A percentile compares a stretch with the other conserved stretches of the same genome.
Conservation (phyloP, 441 rosid genomes). For the Brassica hybrid region DNA sequence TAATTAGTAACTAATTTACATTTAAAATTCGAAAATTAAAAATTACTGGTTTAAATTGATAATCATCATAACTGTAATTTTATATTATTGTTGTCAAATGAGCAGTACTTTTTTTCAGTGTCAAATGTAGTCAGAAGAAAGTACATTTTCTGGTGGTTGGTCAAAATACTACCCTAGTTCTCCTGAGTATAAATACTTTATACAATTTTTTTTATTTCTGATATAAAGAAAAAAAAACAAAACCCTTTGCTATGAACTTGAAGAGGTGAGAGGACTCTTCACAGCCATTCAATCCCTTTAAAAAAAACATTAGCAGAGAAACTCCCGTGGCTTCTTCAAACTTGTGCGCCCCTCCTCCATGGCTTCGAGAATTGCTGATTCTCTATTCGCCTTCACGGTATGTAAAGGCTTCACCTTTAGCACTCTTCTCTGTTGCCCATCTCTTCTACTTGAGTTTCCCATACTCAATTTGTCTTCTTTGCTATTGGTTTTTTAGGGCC, state of each 20-base stretch:
- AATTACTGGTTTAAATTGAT: neutral
- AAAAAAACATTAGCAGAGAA: constrained; percentile 7
- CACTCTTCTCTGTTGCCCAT: constrained; percentile 8
- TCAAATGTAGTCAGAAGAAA: neutral
- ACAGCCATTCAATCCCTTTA: constrained; percentile 37
- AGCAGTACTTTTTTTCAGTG: neutral
- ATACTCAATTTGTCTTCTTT: constrained; percentile 34
- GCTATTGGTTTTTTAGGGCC: constrained; percentile 56
- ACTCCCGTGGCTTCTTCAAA: constrained; percentile 21
- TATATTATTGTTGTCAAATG: neutral
- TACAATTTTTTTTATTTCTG: neutral
- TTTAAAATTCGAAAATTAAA: neutral
- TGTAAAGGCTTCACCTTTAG: constrained; percentile 21
- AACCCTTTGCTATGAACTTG: constrained; percentile 1
- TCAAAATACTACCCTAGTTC: neutral
- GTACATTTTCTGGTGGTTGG: neutral
- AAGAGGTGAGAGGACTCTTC: constrained; percentile 34
- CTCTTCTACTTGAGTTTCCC: constrained; percentile 19
- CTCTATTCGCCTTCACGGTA: constrained; percentile 65
- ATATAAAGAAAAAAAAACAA: neutral
- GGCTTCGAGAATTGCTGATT: constrained; percentile 75
- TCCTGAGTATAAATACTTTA: neutral
- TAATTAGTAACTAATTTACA: neutral
- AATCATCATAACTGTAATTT: neutral
- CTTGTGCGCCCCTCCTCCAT: constrained; percentile 50